Evolutionary conservation across 148 eudicot species (phyloP).

Genomic region (Gaultheria prostrata): DNA sequence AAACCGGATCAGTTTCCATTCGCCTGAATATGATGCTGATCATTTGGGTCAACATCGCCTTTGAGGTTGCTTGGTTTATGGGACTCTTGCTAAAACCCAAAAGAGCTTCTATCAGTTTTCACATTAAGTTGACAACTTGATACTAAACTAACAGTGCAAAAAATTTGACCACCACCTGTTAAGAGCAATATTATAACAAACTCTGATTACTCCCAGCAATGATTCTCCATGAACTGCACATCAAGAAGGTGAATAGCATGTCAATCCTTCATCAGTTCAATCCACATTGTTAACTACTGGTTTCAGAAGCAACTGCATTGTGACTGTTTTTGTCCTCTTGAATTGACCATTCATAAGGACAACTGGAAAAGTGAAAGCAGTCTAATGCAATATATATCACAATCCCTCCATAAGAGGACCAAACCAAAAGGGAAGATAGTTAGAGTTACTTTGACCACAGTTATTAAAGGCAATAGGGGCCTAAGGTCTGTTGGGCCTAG

Average conservation of each 20-base stretch:
- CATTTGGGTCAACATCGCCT: constrained; percentile 99
- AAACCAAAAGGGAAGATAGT: background rate
- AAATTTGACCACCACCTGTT: constrained; percentile 61
- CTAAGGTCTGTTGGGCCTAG: background rate
- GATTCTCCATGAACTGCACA: constrained; percentile 95
- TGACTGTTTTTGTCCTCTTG: background rate
- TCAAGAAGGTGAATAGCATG: constrained; percentile 6
- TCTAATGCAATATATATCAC: background rate
- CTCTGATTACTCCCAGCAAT: constrained; percentile 86
- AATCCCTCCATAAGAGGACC: background rate
- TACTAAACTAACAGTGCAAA: background rate
- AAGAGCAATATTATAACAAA: constrained; percentile 92
- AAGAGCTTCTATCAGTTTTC: constrained; percentile 11
- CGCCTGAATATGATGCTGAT: constrained; percentile 89
- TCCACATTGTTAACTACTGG: background rate
- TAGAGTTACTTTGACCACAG: background rate
- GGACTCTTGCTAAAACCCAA: constrained; percentile 79
- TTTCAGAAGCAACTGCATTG: background rate
- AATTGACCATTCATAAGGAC: background rate
- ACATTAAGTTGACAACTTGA: background rate
- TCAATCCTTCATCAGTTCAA: background rate
- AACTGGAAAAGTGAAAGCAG: background rate
- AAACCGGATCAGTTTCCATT: constrained; percentile 92
- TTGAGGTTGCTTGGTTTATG: constrained; percentile 92
- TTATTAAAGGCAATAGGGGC: background rate